These are phyloP conservation scores for Myxozyma nipponensis DNA, from an alignment of 805 yeast genomes.

Conservation along the genomic window DNA sequence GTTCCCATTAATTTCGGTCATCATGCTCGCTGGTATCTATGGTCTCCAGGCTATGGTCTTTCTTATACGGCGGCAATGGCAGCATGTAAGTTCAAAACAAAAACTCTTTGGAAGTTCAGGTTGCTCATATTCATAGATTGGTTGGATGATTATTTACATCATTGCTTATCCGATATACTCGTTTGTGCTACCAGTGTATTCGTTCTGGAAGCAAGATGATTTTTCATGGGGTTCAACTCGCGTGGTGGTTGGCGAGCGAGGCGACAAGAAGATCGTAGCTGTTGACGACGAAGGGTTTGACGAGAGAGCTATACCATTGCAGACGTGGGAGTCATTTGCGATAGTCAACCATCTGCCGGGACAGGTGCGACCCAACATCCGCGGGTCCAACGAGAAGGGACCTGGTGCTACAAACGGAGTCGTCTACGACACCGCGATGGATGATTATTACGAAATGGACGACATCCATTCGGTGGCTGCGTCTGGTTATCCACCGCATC, in stretches of 20 bases:
- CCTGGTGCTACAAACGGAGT: not conserved
- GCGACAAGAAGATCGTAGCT: slow-evolving; percentile 45
- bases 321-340: slow-evolving; percentile 41
- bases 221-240: slow-evolving; percentile 67
- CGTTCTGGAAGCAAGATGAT: slow-evolving; percentile 64
- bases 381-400: slow-evolving; percentile 15
- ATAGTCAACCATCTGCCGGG: slow-evolving; percentile 39
- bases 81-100: slow-evolving; percentile 32
- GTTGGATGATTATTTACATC: slow-evolving; percentile 56
- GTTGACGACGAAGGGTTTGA: slow-evolving; percentile 40
- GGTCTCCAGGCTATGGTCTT: slow-evolving; percentile 60
- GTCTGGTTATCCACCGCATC: slow-evolving; percentile 15
- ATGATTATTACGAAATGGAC: slow-evolving; percentile 37
- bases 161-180: slow-evolving; percentile 60
- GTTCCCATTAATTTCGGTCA: slow-evolving; percentile 49
- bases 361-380: slow-evolving; percentile 17
- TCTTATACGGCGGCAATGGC: slow-evolving; percentile 45
- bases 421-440: slow-evolving; percentile 20
- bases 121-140: slow-evolving; percentile 40
- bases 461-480: slow-evolving; percentile 32
- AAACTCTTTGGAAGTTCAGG: slow-evolving; percentile 36
- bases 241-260: slow-evolving; percentile 51
- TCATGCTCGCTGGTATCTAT: slow-evolving; percentile 53
- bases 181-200: slow-evolving; percentile 55
- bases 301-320: slow-evolving; percentile 38